Evolutionary conservation across 805 yeast species (phyloP).

Genomic region (Ogataea paraovalis): DNA sequence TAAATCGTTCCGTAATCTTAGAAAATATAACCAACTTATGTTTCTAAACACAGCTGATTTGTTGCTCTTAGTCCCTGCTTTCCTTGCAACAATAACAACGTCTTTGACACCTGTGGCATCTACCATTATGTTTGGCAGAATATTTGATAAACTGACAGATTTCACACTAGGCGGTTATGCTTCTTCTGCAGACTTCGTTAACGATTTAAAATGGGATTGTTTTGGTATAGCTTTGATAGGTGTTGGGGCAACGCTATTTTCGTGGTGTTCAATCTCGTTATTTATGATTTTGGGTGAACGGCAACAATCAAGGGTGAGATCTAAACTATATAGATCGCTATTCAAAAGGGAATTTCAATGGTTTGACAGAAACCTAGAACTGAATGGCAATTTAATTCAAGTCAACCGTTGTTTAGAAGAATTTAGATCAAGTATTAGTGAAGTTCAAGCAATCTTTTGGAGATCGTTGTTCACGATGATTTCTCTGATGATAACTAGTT

Average conservation of each 20-base stretch:
- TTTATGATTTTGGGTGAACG: constrained; percentile 75
- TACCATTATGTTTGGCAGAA: constrained; percentile 62
- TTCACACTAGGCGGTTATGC: constrained; percentile 32
- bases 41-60: constrained; percentile 27
- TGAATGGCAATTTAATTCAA: constrained; percentile 64
- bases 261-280: constrained; percentile 51
- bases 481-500: constrained; percentile 58
- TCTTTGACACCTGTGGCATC: constrained; percentile 58
- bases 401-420: constrained; percentile 74
- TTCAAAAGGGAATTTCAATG: constrained; percentile 48
- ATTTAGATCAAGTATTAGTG: constrained; percentile 61
- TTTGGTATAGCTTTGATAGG: constrained; percentile 43
- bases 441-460: constrained; percentile 54
- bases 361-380: constrained; percentile 55
- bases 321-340: constrained; percentile 39
- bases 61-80: constrained; percentile 16
- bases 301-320: constrained; percentile 58
- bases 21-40: constrained; percentile 13
- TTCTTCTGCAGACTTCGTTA: constrained; percentile 28
- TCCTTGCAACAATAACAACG: constrained; percentile 37
- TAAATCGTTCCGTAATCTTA: not conserved
- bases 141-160: constrained; percentile 45
- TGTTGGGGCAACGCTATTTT: constrained; percentile 37
- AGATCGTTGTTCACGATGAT: constrained; percentile 51
- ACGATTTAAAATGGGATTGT: constrained; percentile 33